phyloP scores from a whole-genome alignment of 2,329 filamentous ascomycete species.

The Cytospora chrysosperma region DNA sequence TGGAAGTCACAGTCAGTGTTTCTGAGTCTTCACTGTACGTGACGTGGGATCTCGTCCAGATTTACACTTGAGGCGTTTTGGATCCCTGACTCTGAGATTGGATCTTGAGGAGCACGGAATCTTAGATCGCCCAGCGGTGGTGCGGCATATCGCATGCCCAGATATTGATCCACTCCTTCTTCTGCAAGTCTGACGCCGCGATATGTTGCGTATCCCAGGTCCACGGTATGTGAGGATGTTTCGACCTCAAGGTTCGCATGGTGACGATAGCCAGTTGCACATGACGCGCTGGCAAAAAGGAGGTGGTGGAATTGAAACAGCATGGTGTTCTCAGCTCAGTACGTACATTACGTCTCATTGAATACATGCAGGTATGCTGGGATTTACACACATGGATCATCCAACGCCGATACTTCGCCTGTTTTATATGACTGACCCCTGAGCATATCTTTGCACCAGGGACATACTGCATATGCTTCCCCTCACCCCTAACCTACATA shows the following conservation, averaged over 20 bases:
- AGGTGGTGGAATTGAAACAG: neutral
- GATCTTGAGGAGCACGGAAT: constrained; percentile 67
- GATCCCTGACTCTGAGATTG: constrained; percentile 41
- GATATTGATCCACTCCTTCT: constrained; percentile 67
- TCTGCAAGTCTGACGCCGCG: constrained; percentile 48
- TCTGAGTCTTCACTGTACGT: neutral
- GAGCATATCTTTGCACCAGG: neutral
- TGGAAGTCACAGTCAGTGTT: neutral
- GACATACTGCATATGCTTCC: neutral
- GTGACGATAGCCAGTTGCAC: neutral
- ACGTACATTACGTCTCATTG: neutral
- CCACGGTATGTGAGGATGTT: constrained; percentile 41
- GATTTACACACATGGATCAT: neutral
- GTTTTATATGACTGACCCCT: neutral
- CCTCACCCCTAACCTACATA: neutral
- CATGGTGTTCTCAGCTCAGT: neutral
- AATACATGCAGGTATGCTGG: neutral
- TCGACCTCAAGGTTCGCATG: neutral
- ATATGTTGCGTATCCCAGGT: constrained; percentile 68
- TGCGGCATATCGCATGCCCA: constrained; percentile 73
- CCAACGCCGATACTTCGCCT: no score
- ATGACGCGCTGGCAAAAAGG: neutral
- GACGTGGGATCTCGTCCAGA: constrained; percentile 30
- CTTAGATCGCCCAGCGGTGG: constrained; percentile 64
- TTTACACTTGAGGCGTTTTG: constrained; percentile 52